These are phyloP conservation scores for Malbranchea cinnamomea DNA, from an alignment of 2,329 filamentous ascomycete species.

Conservation along the genomic window DNA sequence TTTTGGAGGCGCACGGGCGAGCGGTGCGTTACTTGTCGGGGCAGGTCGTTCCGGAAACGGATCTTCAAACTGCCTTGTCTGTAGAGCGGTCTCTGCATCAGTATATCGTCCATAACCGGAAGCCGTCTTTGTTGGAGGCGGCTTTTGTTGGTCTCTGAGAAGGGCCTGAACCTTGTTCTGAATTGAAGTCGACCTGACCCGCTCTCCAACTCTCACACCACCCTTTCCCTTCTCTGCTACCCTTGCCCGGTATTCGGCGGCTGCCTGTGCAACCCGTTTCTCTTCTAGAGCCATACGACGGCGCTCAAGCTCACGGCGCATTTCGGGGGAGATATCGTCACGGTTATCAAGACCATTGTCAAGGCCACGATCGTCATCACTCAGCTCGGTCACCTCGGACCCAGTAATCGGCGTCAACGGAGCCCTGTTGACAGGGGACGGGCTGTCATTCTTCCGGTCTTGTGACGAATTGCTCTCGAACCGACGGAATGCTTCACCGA, in stretches of 20 bases:
- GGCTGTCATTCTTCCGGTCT: constrained; percentile 20
- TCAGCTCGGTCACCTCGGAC: constrained; percentile 56
- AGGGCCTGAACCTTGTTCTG: constrained; percentile 81
- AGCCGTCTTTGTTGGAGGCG: constrained; percentile 51
- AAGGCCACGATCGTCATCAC: constrained; percentile 51
- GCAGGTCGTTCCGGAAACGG: constrained; percentile 10
- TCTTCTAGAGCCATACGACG: constrained; percentile 73
- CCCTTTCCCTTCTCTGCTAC: constrained; percentile 47
- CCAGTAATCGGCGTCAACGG: constrained; percentile 56
- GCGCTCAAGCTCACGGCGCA: constrained; percentile 78
- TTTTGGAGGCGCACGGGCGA: constrained; percentile 5
- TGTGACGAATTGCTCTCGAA: constrained; percentile 52
- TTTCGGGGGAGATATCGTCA: constrained; percentile 68
- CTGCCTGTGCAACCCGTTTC: constrained; percentile 71
- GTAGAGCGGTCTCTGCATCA: constrained; percentile 31
- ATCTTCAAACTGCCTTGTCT: constrained; percentile 21
- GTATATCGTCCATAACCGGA: constrained; percentile 85
- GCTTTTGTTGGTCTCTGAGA: constrained; percentile 59
- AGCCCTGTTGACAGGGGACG: constrained; percentile 31
- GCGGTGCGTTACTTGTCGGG: constrained; percentile 2
- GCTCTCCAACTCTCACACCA: constrained; percentile 32
- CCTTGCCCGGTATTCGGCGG: constrained; percentile 70
- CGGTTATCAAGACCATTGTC: constrained; percentile 46
- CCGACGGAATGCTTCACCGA: constrained; percentile 83
- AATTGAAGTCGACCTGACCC: constrained; percentile 63